Base-by-base conservation (phyloP, 1,284 basidiomycete genomes). In the Sanguinoderma infundibulare region DNA sequence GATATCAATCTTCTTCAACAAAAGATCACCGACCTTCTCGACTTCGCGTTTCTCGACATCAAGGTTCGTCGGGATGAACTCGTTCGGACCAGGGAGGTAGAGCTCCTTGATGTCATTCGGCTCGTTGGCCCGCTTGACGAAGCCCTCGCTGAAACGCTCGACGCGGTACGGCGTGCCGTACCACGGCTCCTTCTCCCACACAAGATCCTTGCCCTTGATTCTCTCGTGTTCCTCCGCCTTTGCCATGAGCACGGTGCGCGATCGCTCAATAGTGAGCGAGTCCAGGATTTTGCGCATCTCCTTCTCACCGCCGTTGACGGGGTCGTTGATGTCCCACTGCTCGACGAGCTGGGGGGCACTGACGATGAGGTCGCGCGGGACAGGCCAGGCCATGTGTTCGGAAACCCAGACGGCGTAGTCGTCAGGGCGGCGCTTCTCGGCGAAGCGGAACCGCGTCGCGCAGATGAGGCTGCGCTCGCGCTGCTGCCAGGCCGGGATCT, bases 31-130 rank as follows among this genome's bases (percentile, higher is more conserved):
- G 67, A 92, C 91, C 79, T 89, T 79, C 1, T 78, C 69, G 3
- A 89, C 83, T 3, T 89, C 84, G 26, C 81, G 81, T 76, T 90
- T 95, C 51, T 92, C 86, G 14, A 98, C 92, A 51, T 92, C 84
- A 32, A 98, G 79, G 67, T 95, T 89, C n/a, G 87, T 83, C 2
- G 96, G 96, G 66, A 98, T 91, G 74, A 98, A 98, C 61, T 90
- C 84, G 74, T 98, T 98, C 5, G 87, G 92, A 36, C 83, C 83
- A 2, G 96, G 96, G n/a, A 98, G 82, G 68, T 81, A 84, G 12
- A 98, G 77, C 59, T 90, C 91, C 9, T 82, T 74, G 26, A 91
- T 82, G 58, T 87, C 80, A 69, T 91, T 93, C 3, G 81, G 75
- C 20, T 74, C 75, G 63, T 84, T 66, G 65, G 91, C 93, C 80